Percentiles rank a stretch among this genome's conserved stretches.
phyloP scores from a whole-genome alignment of 345 rosid genomes.

The Moricandia moricandioides region DNA sequence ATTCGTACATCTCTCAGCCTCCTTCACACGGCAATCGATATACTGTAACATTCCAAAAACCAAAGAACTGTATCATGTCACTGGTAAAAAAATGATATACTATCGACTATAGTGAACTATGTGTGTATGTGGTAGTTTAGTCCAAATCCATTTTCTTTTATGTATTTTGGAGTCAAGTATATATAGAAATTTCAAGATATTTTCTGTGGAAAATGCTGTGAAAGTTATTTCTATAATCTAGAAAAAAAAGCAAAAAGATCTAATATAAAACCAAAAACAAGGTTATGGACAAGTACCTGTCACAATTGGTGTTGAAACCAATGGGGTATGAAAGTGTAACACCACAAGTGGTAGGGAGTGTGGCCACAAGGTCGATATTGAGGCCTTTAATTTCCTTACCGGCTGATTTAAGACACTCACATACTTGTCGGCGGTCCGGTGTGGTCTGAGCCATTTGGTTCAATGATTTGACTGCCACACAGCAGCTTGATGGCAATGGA shows the following conservation, averaged over 20 bases:
- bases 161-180: not conserved
- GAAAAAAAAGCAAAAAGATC: not conserved
- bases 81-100: not conserved
- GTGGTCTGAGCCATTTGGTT: constrained; percentile 43
- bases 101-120: not conserved
- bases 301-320: constrained; percentile 50
- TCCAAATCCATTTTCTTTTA: not conserved
- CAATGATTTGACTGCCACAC: constrained; percentile 42
- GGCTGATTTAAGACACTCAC: constrained; percentile 46
- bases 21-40: constrained; percentile 29
- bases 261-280: not conserved
- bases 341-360: constrained; percentile 50
- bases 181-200: not conserved
- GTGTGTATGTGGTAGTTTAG: not conserved
- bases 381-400: constrained; percentile 14
- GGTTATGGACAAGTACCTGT: constrained; percentile 34
- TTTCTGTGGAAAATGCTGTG: not conserved
- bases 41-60: constrained; percentile 25
- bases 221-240: not conserved
- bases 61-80: not conserved
- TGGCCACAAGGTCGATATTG: constrained; percentile 28
- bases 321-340: constrained; percentile 58
- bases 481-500: constrained; percentile 38
- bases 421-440: constrained; percentile 48
- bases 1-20: constrained; percentile 16